Evolutionary conservation across 306 rosid genomes (phyloP).

Genomic region (Prosopis cineraria): DNA sequence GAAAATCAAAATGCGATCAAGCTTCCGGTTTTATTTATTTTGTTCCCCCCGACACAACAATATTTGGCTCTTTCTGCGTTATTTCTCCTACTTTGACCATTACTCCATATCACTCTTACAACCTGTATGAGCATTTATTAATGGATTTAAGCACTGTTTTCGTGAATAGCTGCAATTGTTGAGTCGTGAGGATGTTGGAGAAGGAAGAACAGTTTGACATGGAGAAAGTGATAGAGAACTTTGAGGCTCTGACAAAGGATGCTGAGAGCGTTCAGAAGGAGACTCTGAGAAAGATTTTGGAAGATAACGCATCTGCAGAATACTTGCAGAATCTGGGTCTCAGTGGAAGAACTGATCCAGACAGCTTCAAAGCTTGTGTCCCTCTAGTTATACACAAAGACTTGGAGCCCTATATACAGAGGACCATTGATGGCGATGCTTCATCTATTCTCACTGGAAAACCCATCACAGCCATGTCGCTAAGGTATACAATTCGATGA

Average conservation of each 20-base stretch:
- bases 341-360: conserved; percentile 80
- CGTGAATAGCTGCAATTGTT: conserved; percentile 15
- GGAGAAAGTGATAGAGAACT: conserved; percentile 69
- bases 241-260: conserved; percentile 67
- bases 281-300: conserved; percentile 71
- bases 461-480: conserved; percentile 75
- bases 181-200: conserved; percentile 63
- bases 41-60: not conserved
- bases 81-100: not conserved
- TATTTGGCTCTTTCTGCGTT: conserved; percentile 34
- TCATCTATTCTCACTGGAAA: conserved; percentile 86
- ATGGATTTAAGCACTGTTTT: not conserved
- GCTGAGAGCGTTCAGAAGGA: conserved; percentile 77
- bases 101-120: not conserved
- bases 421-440: conserved; percentile 75
- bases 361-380: conserved; percentile 79
- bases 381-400: conserved; percentile 81
- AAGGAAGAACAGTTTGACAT: conserved; percentile 65
- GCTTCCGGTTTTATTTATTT: not conserved
- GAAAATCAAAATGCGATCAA: not conserved
- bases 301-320: conserved; percentile 74
- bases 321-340: conserved; percentile 75
- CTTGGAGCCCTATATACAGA: conserved; percentile 63
- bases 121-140: not conserved
- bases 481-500: conserved; percentile 47